Conservation (phyloP, 2,329 filamentous ascomycete genomes). For the Eutypella sp. region DNA sequence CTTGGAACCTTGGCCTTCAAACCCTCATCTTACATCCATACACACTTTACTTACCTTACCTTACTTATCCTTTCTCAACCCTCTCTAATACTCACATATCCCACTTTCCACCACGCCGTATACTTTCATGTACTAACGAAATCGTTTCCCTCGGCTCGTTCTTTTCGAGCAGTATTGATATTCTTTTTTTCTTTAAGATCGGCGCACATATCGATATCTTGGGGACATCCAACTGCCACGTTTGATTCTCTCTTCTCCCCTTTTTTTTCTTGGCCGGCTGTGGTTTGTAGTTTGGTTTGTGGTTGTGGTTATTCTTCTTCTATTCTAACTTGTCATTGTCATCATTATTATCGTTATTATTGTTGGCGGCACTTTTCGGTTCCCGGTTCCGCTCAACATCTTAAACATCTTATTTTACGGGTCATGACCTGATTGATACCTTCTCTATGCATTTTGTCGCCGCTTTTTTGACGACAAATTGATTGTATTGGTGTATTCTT, state of each 20-base stretch:
- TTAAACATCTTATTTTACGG: slow-evolving; percentile 11
- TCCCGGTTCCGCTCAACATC: slow-evolving; percentile 4
- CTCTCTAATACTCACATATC: not conserved
- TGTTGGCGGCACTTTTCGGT: slow-evolving; percentile 9
- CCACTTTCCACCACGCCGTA: not conserved
- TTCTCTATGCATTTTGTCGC: slow-evolving; percentile 11
- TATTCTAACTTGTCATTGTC: too few relatives aligned
- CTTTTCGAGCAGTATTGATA: not conserved
- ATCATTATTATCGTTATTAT: too few relatives aligned
- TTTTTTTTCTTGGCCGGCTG: not conserved
- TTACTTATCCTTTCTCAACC: not conserved
- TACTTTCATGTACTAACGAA: not conserved
- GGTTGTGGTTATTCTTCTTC: too few relatives aligned
- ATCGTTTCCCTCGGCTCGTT: not conserved
- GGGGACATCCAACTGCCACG: not conserved
- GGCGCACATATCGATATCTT: not conserved
- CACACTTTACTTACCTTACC: too few relatives aligned
- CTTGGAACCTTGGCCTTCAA: too few relatives aligned
- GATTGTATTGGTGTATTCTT: slow-evolving; percentile 8
- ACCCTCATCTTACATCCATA: not conserved
- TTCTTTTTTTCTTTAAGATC: not conserved
- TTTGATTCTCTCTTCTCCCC: not conserved
- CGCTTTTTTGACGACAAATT: too few relatives aligned
- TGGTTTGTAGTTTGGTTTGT: too few relatives aligned
- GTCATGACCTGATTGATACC: slow-evolving; percentile 27